Evolutionary conservation across 345 rosid genomes (phyloP).

Genomic region (Lumnitzera littorea): DNA sequence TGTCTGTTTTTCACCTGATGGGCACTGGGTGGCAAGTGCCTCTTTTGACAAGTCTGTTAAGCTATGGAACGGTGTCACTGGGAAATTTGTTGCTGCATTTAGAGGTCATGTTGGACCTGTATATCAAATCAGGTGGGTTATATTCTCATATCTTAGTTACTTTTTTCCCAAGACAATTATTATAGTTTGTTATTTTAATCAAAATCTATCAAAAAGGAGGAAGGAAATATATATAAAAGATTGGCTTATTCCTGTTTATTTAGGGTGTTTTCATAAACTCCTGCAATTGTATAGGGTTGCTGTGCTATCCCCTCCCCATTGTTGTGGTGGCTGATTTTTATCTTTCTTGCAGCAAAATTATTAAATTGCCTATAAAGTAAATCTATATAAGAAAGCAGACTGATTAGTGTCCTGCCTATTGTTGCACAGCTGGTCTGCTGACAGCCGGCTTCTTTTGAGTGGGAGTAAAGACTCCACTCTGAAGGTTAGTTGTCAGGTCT

Average conservation of each 20-base stretch:
- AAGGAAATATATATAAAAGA: too few relatives aligned
- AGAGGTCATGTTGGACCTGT: conserved; percentile 95
- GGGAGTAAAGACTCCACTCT: conserved; percentile 95
- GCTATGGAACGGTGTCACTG: conserved; percentile 87
- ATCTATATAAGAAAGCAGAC: neutral
- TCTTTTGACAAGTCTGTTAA: conserved; percentile 92
- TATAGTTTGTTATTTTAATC: too few relatives aligned
- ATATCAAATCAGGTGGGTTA: conserved; percentile 70
- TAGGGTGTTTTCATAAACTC: too few relatives aligned
- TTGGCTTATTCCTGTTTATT: too few relatives aligned
- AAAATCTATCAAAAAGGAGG: too few relatives aligned
- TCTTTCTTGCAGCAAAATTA: too few relatives aligned
- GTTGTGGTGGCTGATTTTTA: too few relatives aligned
- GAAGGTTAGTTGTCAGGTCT: conserved; percentile 41
- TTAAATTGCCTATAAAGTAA: too few relatives aligned
- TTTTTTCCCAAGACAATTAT: neutral
- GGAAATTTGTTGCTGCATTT: conserved; percentile 77
- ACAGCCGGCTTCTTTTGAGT: conserved; percentile 91
- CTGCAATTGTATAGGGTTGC: too few relatives aligned
- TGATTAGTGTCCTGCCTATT: conserved; percentile 12
- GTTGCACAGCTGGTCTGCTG: conserved; percentile 85
- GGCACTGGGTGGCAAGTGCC: conserved; percentile 96
- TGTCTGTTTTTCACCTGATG: conserved; percentile 92
- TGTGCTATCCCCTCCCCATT: too few relatives aligned
- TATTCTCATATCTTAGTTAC: conserved; percentile 5